Conservation (phyloP, 73 alveolate species). For the Paramecium primaurelia region DNA sequence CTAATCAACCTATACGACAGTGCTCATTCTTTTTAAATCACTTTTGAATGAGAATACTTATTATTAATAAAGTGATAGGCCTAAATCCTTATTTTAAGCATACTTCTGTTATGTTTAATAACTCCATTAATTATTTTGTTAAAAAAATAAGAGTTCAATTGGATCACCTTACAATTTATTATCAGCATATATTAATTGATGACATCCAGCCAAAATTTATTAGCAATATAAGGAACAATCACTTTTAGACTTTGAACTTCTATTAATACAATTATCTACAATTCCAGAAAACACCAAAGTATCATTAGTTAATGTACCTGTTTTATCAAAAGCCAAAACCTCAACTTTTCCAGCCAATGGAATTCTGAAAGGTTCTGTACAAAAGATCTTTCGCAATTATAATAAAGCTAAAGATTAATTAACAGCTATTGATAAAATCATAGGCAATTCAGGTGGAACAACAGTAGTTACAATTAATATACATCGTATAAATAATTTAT, state of each 20-base stretch:
- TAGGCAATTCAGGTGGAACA: slow-evolving; percentile 99
- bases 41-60: slow-evolving; percentile 91
- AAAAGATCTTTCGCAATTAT: slow-evolving; percentile 86
- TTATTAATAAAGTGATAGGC: slow-evolving; percentile 49
- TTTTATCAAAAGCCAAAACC: slow-evolving; percentile 82
- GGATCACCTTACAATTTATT: slow-evolving; percentile 94
- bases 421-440: slow-evolving; percentile 97
- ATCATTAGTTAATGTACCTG: slow-evolving; percentile 99
- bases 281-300: slow-evolving; percentile 92
- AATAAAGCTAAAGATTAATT: slow-evolving; percentile 94
- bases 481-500: slow-evolving; percentile 94
- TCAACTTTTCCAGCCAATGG: slow-evolving; percentile 99
- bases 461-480: slow-evolving; percentile 97
- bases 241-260: not conserved
- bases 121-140: slow-evolving; percentile 63
- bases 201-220: slow-evolving; percentile 92
- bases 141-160: slow-evolving; percentile 87
- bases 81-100: slow-evolving; percentile 69
- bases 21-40: slow-evolving; percentile 91
- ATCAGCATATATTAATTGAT: slow-evolving; percentile 84
- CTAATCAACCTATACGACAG: slow-evolving; percentile 76
- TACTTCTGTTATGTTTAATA: slow-evolving; percentile 68
- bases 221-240: slow-evolving; percentile 67
- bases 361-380: slow-evolving; percentile 99
- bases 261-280: slow-evolving; percentile 61